Conservation (phyloP, 495 filamentous ascomycete genomes). For the Mytilinidion resinicola region DNA sequence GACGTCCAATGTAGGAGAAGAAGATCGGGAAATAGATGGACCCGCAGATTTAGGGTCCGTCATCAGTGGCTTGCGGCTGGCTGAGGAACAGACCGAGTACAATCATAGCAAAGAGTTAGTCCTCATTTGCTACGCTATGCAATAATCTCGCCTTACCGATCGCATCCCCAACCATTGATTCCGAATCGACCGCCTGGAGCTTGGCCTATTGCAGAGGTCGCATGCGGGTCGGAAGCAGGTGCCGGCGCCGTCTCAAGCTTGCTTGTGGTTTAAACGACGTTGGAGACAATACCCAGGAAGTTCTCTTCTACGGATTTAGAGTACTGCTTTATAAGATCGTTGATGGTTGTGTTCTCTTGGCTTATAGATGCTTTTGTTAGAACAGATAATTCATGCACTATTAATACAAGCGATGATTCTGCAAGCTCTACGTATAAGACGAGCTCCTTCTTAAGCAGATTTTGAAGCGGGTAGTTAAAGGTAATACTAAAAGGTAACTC, state of each 20-base stretch:
- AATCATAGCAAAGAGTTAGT: too few species aligned
- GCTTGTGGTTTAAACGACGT: constrained; percentile 80
- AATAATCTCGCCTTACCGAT: too few species aligned
- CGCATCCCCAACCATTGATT: constrained; percentile 29
- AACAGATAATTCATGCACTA: constrained; percentile 22
- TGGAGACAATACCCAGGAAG: constrained; percentile 87
- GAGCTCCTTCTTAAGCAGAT: constrained; percentile 74
- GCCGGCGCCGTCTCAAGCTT: constrained; percentile 50
- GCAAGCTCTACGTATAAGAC: constrained; percentile 51
- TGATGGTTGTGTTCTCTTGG: constrained; percentile 66
- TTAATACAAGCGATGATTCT: constrained; percentile 44
- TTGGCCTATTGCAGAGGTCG: constrained; percentile 26
- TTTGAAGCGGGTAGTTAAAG: constrained; percentile 69
- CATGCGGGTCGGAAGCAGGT: constrained; percentile 7
- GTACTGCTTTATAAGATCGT: constrained; percentile 82
- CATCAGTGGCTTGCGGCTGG: too few species aligned
- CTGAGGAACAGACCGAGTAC: too few species aligned
- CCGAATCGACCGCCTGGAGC: constrained; percentile 22
- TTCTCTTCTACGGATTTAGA: constrained; percentile 78
- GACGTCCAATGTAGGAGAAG: too few species aligned
- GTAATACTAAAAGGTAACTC: constrained; percentile 51
- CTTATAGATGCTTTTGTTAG: constrained; percentile 16
- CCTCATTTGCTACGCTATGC: too few species aligned
- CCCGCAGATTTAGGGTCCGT: too few species aligned
- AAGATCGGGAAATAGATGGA: too few species aligned